Conservation (phyloP, 164 flowering plant species). For the Stephania cephalantha region DNA sequence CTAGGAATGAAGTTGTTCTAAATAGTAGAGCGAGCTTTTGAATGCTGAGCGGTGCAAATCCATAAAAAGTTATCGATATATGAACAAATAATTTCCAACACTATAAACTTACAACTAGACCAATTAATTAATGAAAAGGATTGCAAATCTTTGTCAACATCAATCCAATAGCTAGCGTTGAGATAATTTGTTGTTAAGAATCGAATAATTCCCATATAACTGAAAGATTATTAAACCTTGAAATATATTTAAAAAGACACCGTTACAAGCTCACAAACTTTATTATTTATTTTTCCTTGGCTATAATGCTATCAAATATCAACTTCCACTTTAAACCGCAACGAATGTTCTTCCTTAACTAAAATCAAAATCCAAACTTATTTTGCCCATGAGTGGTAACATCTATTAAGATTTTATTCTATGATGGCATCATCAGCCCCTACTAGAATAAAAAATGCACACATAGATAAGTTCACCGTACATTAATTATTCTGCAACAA, state of each 20-base stretch:
- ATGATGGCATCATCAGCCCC: not conserved
- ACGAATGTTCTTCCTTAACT: not conserved
- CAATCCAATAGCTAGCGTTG: not conserved
- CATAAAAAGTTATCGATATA: no score
- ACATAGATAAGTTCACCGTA: not conserved
- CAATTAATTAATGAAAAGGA: not conserved
- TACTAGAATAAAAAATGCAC: not conserved
- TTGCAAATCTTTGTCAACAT: not conserved
- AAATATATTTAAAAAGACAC: no score
- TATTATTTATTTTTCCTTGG: not conserved
- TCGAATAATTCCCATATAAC: constrained; percentile 1
- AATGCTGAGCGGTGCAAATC: no score
- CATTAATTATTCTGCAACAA: not conserved
- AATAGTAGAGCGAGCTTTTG: no score
- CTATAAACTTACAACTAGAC: not conserved
- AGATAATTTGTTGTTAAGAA: not conserved
- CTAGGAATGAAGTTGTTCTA: no score
- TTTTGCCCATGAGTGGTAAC: not conserved
- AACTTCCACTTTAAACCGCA: not conserved
- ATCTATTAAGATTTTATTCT: not conserved
- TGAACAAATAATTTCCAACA: no score
- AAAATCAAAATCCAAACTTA: not conserved
- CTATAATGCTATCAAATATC: not conserved
- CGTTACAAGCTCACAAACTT: not conserved
- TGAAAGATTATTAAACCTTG: not conserved